Evolutionary conservation across 2,329 filamentous ascomycete genomes (phyloP), one percentile per base, ranked within the genome.

Genomic region (Fusarium sp.): DNA sequence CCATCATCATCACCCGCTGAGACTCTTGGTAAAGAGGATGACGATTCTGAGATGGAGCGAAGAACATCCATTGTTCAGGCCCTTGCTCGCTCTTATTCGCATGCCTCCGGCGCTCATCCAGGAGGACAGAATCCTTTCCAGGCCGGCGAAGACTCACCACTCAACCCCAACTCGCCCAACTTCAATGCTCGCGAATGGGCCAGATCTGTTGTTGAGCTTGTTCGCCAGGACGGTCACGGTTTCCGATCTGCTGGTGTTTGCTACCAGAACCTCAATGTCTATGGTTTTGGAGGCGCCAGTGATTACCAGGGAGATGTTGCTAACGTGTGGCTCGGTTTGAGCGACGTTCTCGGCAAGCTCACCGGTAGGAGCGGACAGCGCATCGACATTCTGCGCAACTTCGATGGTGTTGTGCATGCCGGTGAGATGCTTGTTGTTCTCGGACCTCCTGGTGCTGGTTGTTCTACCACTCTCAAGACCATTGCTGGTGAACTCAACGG

Each of bases 391-490:
- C 78, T 93, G 62, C 86, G 84, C 65, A 80, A 87, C 70, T 88
- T 91, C 56, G 89, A 92, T 66, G 90, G 90, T 24, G 74, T 92
- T 0, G 88, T 93, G 2, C 83, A 87, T 73, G 86, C 86, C 62
- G 91, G 91, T 42, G 91, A 93, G 81, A 91, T 93, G 89, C 79
- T 93, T 26, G 88, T 93, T 17, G 91, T 93, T 4, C 83, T 93
- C 32, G 91, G 91, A 17, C 90, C 90, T 55, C 91, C 91, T 3
- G 87, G 87, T 39, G 85, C 86, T n/a, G 91, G 91, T 53, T 97
- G 93, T 77, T 93, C 91, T 17, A 96, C 93, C 3, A 89, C 96
- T 66, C 83, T 97, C 58, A 96, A 96, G 82, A 92, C 92, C 0
- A 87, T 96, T 69, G 88, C 92, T 5, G 93, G 93, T 62, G 92